Percentiles rank a stretch among this genome's conserved stretches.
Conservation (phyloP, 306 rosid genomes). For the Begonia fuchsioides region DNA sequence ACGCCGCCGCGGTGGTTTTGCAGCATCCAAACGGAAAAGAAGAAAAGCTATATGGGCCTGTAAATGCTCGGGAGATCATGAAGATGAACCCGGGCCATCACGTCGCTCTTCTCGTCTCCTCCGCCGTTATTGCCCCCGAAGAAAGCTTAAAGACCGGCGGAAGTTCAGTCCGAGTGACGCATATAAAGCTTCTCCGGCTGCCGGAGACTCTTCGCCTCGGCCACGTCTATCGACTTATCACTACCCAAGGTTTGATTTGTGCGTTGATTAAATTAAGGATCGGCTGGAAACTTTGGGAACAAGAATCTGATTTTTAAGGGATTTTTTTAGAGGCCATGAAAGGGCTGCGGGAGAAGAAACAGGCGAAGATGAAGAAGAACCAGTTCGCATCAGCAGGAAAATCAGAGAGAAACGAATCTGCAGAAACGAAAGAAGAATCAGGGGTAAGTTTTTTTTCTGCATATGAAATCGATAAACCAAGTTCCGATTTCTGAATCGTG, state of each 20-base stretch:
- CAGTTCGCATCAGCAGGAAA: conserved; percentile 1
- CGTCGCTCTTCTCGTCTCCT: conserved; percentile 88
- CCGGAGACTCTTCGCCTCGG: conserved; percentile 83
- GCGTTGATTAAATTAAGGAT: conserved; percentile 5
- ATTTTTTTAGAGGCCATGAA: conserved; percentile 10
- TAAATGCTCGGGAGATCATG: conserved; percentile 72
- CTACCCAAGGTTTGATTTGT: conserved; percentile 50
- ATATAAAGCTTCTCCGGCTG: conserved; percentile 84
- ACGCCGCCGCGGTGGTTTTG: conserved; percentile 70
- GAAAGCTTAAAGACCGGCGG: conserved; percentile 6
- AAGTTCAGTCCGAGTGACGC: conserved; percentile 57
- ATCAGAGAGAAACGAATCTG: not conserved
- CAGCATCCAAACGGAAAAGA: no score
- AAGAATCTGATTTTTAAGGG: not conserved
- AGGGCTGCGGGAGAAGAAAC: conserved; percentile 7
- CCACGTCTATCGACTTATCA: conserved; percentile 80
- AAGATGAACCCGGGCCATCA: conserved; percentile 79
- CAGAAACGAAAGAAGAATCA: not conserved
- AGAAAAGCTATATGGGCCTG: no score
- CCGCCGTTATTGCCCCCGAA: conserved; percentile 44
- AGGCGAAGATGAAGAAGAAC: conserved; percentile 9
- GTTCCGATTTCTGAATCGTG: no score
- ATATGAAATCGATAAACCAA: no score
- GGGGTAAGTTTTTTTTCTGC: not conserved
- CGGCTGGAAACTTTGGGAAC: not conserved